These are phyloP conservation scores for Boletus tylopilopsis DNA, from an alignment of 768 basidiomycete species.

Conservation along the genomic window DNA sequence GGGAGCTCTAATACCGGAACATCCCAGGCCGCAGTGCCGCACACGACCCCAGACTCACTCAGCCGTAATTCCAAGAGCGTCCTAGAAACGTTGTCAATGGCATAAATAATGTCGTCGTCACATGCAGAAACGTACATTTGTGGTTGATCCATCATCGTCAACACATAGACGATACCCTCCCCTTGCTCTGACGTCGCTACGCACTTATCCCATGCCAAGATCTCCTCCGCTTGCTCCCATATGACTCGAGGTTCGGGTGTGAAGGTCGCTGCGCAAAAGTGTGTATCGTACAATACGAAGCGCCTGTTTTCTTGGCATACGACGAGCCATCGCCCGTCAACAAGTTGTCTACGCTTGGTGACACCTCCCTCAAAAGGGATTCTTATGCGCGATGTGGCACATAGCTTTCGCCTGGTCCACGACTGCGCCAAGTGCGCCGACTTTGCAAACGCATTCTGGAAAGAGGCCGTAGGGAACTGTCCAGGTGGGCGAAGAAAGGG, in stretches of 20 bases:
- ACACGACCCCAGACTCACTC: no score
- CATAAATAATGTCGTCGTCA: no score
- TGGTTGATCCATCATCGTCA: not conserved
- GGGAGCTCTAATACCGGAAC: no score
- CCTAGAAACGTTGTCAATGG: no score
- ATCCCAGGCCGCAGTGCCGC: no score
- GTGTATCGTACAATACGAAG: constrained; percentile 1
- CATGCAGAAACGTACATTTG: not conserved
- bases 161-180: not conserved
- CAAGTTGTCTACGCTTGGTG: not conserved
- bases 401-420: not conserved
- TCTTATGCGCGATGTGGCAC: not conserved
- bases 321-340: constrained; percentile 2
- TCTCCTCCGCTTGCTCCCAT: not conserved
- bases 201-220: not conserved
- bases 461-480: not conserved
- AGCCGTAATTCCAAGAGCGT: no score
- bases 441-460: not conserved
- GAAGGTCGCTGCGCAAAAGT: not conserved
- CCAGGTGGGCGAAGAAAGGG: not conserved
- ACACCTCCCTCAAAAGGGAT: not conserved
- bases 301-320: not conserved
- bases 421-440: not conserved
- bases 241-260: not conserved
- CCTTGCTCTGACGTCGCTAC: not conserved